Evolutionary conservation across 169 alveolate species (phyloP), one percentile per base, ranked within the genome.

Genomic region (Plasmodium adleri): DNA sequence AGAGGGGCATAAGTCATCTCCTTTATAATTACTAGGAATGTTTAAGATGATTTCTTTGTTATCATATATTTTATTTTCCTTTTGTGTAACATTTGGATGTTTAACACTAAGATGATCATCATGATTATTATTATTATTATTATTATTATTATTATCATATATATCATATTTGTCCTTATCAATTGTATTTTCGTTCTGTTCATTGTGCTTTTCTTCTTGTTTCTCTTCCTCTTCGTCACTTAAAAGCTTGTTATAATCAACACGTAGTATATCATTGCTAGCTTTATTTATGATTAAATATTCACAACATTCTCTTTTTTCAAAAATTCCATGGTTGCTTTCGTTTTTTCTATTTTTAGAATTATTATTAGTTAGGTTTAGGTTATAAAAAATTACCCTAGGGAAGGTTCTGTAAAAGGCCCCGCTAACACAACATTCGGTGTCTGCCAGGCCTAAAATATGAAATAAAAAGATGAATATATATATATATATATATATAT

Each of bases 351-450:
- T 83, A 26, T 72, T 24, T 9, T 72, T 67, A 1, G 12, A n/a
- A 32, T 67, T 39, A 20, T n/a, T 32, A 28, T 22, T 68, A 1
- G 91, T 83, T n/a, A 83, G 26, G n/a, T 67, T 83, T 13, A 94
- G 85, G 62, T 72, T 88, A 86, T 95, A 95, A 54, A 92, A 92
- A 39, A 95, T 93, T 10, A 96, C 96, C n/a, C 95, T 22, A 1
- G 97, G 98, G 62, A 93, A 95, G 1, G 97, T 93, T 76, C 97
- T 86, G 64, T 93, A 95, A 78, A 92, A 94, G 15, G 96, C 95
- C 9, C 96, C 97, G 43, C 96, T 93, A 5, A 94, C 96, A 67
- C 98, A 95, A 59, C 96, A 93, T 71, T 96, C 98, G 5, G 97
- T 97, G 59, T 95, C 96, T 5, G 98, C 97, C 6, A 95, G 88